Evolutionary conservation across 345 rosid species (phyloP).

Genomic region (Linum tenue): DNA sequence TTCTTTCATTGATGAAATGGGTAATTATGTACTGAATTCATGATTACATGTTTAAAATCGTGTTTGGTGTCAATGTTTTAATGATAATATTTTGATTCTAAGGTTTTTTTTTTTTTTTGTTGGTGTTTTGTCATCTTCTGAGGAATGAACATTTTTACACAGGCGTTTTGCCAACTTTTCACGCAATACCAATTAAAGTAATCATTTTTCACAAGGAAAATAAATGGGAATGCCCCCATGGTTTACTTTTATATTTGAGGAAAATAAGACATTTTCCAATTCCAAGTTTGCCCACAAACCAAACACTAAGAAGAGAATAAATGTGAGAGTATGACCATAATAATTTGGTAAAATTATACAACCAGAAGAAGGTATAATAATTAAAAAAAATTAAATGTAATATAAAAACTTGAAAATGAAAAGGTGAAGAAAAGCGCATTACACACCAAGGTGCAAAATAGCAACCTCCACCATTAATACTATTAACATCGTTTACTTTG

Average conservation of each 20-base stretch:
- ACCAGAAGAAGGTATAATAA: no score
- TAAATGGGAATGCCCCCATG: neutral
- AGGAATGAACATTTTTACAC: neutral
- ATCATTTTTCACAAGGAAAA: neutral
- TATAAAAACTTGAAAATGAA: no score
- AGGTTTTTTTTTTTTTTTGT: neutral
- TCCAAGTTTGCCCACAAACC: neutral
- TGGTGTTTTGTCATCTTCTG: neutral
- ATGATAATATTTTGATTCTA: no score
- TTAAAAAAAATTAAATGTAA: neutral
- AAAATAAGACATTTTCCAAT: neutral
- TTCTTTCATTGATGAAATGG: no score
- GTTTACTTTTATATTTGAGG: neutral
- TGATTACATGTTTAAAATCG: no score
- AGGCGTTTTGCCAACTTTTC: neutral
- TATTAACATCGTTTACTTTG: constrained; percentile 42
- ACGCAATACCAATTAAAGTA: neutral
- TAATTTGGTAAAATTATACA: neutral
- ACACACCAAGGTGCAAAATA: constrained; percentile 22
- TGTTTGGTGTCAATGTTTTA: no score
- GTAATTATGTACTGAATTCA: no score
- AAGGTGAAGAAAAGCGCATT: constrained; percentile 10
- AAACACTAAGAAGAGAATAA: neutral
- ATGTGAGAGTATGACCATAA: neutral
- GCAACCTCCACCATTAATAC: constrained; percentile 33